Evolutionary conservation across 345 rosid genomes (phyloP).

Genomic region (Pistacia atlantica): DNA sequence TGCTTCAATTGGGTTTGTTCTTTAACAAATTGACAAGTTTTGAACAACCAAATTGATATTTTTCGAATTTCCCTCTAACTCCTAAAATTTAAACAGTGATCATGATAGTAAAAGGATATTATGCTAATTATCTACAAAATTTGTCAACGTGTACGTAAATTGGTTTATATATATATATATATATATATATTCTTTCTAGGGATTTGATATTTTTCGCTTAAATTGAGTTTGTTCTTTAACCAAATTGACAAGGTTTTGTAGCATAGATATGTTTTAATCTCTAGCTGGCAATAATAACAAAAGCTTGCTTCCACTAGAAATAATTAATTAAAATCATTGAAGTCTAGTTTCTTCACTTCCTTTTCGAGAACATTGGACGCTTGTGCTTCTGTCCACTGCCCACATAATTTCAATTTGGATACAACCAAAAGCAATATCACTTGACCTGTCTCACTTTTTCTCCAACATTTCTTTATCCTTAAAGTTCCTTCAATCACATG

Average conservation of each 20-base stretch:
- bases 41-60: too few species aligned
- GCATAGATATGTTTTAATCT: too few species aligned
- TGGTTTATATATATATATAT: too few species aligned
- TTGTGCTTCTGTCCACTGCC: not conserved
- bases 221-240: not conserved
- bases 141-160: too few species aligned
- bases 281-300: not conserved
- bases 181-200: too few species aligned
- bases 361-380: not conserved
- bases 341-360: not conserved
- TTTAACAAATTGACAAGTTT: too few species aligned
- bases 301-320: not conserved
- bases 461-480: not conserved
- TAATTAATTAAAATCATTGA: not conserved
- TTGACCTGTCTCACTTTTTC: not conserved
- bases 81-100: too few species aligned
- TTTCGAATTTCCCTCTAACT: too few species aligned
- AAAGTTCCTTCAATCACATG: not conserved
- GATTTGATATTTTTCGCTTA: not conserved
- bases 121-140: too few species aligned
- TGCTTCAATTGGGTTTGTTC: too few species aligned
- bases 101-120: too few species aligned
- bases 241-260: not conserved
- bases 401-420: not conserved
- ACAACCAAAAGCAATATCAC: conserved; percentile 2